Evolutionary conservation across 179 eudicot genomes (phyloP), one percentile per base, ranked within the genome.

Genomic region (Silene noctiflora): DNA sequence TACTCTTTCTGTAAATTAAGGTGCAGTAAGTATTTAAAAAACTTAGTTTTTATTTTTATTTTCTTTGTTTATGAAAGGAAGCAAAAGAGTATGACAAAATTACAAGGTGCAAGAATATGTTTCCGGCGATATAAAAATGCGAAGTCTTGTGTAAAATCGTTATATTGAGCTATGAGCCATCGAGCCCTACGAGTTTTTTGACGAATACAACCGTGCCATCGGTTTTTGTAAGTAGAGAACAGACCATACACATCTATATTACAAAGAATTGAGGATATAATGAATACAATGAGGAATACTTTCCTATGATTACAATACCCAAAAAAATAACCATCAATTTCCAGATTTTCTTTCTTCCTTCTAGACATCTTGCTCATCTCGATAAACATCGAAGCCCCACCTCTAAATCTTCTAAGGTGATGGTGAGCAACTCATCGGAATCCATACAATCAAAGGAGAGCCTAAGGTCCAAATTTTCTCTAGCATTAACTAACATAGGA

Each of bases 391-490:
- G 80, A 72, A 95, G 83, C 11, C 95, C 95, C 9, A 82, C 89
- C 72, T 85, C 83, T 74, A 95, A 83, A 84, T 95, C 99, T 70
- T 86, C 93, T 60, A 84, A 74, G 17, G 96, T 91, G 74, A 95
- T 89, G 0, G 93, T 95, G 69, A 91, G 83, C 84, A 95, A 79
- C 76, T 89, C 96, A 55, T 91, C 93, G 0, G 83, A 70, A 75
- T 93, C 95, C 81, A 89, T 76, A 77, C 97, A 95, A 17, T 92
- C 96, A 75, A 92, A 88, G 66, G 83, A 76, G 60, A 93, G 92
- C 84, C 97, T 86, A 86, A 91, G 84, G 60, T 95, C 99, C 84
- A 95, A 76, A 81, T 81, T 86, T 77, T 95, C 97, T 77, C 96
- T 81, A 4, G 96, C 99, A 78, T 93, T 95, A 31, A 91, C 91